Conservation (phyloP, 2,329 filamentous ascomycete species). For the Aspergillus niger region DNA sequence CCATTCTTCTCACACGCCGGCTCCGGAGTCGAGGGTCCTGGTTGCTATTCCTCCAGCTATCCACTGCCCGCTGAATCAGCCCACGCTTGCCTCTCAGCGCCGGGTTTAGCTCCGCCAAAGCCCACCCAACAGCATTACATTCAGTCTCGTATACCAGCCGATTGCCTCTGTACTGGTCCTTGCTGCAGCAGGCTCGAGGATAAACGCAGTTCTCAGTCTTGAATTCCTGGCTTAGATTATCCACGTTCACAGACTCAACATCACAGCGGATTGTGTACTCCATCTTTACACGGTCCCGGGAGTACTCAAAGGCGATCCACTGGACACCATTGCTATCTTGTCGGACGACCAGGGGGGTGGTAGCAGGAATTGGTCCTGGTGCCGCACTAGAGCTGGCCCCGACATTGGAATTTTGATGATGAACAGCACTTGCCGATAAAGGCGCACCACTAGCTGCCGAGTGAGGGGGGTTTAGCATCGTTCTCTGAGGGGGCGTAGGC, state of each 20-base stretch:
- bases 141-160: slow-evolving; percentile 95
- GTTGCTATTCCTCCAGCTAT: slow-evolving; percentile 99
- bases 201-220: slow-evolving; percentile 99
- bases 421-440: slow-evolving; percentile 38
- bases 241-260: slow-evolving; percentile 92
- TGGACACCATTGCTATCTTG: slow-evolving; percentile 97
- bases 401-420: slow-evolving; percentile 42
- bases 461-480: slow-evolving; percentile 39
- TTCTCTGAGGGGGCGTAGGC: slow-evolving; percentile 36
- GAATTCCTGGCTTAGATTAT: slow-evolving; percentile 81
- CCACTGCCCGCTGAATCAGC: slow-evolving; percentile 92
- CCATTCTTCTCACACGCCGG: slow-evolving; percentile 88
- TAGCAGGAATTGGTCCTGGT: slow-evolving; percentile 93
- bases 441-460: slow-evolving; percentile 58
- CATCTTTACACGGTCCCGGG: slow-evolving; percentile 96
- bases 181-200: slow-evolving; percentile 88
- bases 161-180: slow-evolving; percentile 96
- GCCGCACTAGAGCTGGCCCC: slow-evolving; percentile 86
- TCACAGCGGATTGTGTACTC: slow-evolving; percentile 98
- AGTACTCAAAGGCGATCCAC: slow-evolving; percentile 99
- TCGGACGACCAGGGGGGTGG: slow-evolving; percentile 87
- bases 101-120: slow-evolving; percentile 87
- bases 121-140: slow-evolving; percentile 99
- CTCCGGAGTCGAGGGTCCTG: slow-evolving; percentile 90
- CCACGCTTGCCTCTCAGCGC: slow-evolving; percentile 90